phyloP scores from a whole-genome alignment of 2,329 filamentous ascomycete species.

The Diaporthe citrichinensis region DNA sequence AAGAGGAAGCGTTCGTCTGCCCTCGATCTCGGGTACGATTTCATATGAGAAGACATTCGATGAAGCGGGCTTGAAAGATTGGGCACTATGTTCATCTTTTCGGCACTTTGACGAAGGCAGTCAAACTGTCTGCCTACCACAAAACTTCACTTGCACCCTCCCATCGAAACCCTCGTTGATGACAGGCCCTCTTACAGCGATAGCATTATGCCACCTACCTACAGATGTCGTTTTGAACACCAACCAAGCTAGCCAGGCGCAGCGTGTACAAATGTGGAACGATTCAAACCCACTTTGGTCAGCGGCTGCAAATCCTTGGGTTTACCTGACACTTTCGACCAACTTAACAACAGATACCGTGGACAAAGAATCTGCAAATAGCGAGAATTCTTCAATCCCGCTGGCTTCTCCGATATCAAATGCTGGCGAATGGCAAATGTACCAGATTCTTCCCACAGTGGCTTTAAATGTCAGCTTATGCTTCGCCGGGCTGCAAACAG shows the following conservation, averaged over 20 bases:
- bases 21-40: neutral
- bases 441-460: neutral
- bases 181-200: neutral
- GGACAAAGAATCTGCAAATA: neutral
- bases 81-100: neutral
- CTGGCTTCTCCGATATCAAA: neutral
- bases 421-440: neutral
- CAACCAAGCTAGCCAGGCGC: neutral
- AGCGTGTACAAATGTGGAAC: neutral
- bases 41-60: conserved; percentile 1
- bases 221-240: neutral
- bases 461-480: neutral
- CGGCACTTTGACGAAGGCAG: neutral
- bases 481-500: neutral
- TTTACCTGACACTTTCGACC: neutral
- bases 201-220: neutral
- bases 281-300: neutral
- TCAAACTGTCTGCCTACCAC: neutral
- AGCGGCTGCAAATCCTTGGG: neutral
- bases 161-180: neutral
- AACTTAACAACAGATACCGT: neutral
- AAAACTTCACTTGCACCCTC: neutral
- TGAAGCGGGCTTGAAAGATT: neutral
- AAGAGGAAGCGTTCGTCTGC: fast-evolving
- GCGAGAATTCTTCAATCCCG: neutral